A percentile compares a stretch with the other conserved stretches of the same genome.
These are phyloP conservation scores for Talaromyces verruculosus DNA, from an alignment of 2,329 filamentous ascomycete genomes.

Conservation along the genomic window DNA sequence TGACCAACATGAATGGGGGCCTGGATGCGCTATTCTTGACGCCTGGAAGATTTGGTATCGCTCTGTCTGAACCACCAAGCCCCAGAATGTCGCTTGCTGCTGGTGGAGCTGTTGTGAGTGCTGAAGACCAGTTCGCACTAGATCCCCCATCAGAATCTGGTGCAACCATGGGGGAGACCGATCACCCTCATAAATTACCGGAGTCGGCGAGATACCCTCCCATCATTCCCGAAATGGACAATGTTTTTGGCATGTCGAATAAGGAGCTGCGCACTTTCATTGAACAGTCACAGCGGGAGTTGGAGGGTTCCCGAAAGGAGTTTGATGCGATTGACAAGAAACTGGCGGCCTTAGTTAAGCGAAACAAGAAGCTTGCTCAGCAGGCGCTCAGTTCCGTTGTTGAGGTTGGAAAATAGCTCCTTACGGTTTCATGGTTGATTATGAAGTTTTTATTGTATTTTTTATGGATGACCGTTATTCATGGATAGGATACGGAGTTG, in stretches of 20 bases:
- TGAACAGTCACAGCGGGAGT: slow-evolving; percentile 57
- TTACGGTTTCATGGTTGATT: not conserved
- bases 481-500: not conserved
- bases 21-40: slow-evolving; percentile 47
- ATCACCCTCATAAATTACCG: slow-evolving; percentile 42
- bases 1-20: slow-evolving; percentile 46
- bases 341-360: slow-evolving; percentile 40
- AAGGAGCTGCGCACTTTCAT: slow-evolving; percentile 43
- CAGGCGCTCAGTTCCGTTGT: slow-evolving; percentile 38
- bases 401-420: slow-evolving; percentile 24
- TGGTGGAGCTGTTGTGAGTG: slow-evolving; percentile 25
- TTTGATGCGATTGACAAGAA: slow-evolving; percentile 55
- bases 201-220: slow-evolving; percentile 35
- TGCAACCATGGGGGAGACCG: slow-evolving; percentile 41
- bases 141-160: slow-evolving; percentile 24
- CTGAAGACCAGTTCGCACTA: slow-evolving; percentile 27
- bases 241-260: slow-evolving; percentile 44
- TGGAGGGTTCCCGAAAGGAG: slow-evolving; percentile 69
- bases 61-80: slow-evolving; percentile 38
- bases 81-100: slow-evolving; percentile 14
- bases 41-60: slow-evolving; percentile 47
- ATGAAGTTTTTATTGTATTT: not conserved
- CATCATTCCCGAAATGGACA: slow-evolving; percentile 39
- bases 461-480: not conserved
- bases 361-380: slow-evolving; percentile 46